Evolutionary conservation across 2,329 filamentous ascomycete genomes (phyloP), one percentile per base, ranked within the genome.

Genomic region (Penicillium sp.): DNA sequence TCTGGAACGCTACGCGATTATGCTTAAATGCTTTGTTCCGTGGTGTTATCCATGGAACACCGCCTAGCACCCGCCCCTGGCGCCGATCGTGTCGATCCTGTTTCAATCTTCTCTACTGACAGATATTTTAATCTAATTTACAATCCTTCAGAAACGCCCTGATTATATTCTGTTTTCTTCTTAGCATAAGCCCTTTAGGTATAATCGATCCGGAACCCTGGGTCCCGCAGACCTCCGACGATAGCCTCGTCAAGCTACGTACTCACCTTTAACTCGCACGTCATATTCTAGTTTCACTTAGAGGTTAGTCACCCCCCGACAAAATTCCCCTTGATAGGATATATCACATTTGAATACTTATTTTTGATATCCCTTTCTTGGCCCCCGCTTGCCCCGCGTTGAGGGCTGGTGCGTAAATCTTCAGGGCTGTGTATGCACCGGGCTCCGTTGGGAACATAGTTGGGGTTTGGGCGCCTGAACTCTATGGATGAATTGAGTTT

Each of bases 21-120:
- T 64, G 63, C 64, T 64, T 67, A 67, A 67, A 59, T 59, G 26
- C 33, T 55, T 54, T 52, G 57, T 59, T 54, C 57, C 58, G 49
- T 57, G 54, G 58, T 54, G 54, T 51, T 45, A 56, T 66, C 63
- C 63, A 62, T 60, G 64, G 59, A 31, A 50, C 44, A 27, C 42
- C 31, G 16, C 50, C 47, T 42, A 50, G 48, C 37, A 29, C 27
- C n/a, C 29, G 42, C 52, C 45, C 33, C 54, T 59, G 50, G 56
- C 54, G 58, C 56, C 53, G 61, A 62, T 63, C 62, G 23, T 50
- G 62, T 58, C 61, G 62, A 64, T 64, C 62, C 44, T 37, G 33
- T 5, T 39, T 19, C 9, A 39, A 19, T n/a, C 35, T 16, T 33
- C 31, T 1, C 11, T 31, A 31, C 29, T 10, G 10, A 29, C 2